These are phyloP conservation scores for Selenicereus undatus DNA, from an alignment of 148 eudicot genomes.

Conservation along the genomic window DNA sequence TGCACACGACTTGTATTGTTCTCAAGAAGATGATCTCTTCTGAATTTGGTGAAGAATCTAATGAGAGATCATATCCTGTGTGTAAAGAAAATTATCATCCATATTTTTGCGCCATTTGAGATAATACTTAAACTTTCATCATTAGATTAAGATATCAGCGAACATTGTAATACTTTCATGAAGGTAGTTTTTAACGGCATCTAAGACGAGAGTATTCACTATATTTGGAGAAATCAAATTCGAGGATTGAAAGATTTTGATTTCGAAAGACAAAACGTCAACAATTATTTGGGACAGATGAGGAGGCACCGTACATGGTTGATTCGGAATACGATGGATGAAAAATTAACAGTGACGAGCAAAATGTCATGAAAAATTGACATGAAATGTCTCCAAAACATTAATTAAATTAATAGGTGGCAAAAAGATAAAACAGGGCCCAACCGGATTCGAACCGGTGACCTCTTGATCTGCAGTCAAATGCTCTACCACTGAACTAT, in stretches of 20 bases:
- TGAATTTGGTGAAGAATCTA: conserved; percentile 2
- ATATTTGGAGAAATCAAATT: neutral
- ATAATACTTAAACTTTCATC: neutral
- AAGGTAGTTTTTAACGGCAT: neutral
- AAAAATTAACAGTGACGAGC: no score
- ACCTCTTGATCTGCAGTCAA: conserved; percentile 25
- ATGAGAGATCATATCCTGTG: conserved; percentile 5
- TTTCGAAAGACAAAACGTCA: no score
- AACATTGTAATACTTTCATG: no score
- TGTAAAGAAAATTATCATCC: neutral
- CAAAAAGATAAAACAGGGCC: conserved; percentile 9
- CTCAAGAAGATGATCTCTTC: neutral
- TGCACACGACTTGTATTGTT: neutral
- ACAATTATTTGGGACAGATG: no score
- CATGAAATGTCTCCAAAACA: no score
- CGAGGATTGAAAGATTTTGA: no score
- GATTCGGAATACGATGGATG: no score
- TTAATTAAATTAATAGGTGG: no score
- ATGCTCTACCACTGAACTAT: conserved; percentile 30
- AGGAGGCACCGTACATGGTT: no score
- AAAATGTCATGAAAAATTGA: no score
- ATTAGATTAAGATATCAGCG: neutral
- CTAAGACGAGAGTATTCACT: neutral
- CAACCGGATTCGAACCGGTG: conserved; percentile 19
- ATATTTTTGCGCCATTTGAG: neutral